Conservation (phyloP, 140 eudicot species). For the Flaveria floridana region DNA sequence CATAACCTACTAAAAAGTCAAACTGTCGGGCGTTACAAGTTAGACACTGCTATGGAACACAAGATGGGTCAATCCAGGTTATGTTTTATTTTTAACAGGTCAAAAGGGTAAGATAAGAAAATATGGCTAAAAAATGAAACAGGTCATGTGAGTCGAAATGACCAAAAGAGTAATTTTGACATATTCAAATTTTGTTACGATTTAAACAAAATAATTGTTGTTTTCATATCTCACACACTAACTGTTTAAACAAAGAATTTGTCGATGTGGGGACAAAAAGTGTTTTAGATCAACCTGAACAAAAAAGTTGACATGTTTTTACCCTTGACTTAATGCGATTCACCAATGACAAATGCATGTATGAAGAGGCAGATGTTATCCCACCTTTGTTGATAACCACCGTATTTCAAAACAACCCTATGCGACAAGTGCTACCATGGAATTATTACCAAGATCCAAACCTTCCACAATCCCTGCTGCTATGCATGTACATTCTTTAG, state of each 20-base stretch:
- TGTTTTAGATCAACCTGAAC: not conserved
- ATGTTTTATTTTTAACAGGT: not conserved
- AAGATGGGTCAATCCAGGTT: not conserved
- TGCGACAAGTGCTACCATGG: conserved; percentile 98
- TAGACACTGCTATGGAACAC: not conserved
- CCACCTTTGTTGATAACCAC: conserved; percentile 94
- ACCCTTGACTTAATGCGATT: not conserved
- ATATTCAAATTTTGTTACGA: not conserved
- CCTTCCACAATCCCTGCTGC: conserved; percentile 99
- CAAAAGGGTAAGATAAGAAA: not conserved
- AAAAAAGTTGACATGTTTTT: not conserved
- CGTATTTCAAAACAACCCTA: conserved; percentile 97
- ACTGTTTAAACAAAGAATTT: not conserved
- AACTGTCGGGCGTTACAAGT: too few species aligned
- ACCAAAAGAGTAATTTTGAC: not conserved
- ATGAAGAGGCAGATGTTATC: not conserved
- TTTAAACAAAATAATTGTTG: too few species aligned
- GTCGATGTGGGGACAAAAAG: not conserved
- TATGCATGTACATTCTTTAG: conserved; percentile 88
- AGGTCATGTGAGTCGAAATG: not conserved
- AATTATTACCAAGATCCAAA: conserved; percentile 86
- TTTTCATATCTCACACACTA: not conserved
- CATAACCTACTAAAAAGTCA: too few species aligned
- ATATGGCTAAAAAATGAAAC: not conserved
- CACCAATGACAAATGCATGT: conserved; percentile 2